phyloP scores from a whole-genome alignment of 2,329 filamentous ascomycete species.

The Colletotrichum somersetense region DNA sequence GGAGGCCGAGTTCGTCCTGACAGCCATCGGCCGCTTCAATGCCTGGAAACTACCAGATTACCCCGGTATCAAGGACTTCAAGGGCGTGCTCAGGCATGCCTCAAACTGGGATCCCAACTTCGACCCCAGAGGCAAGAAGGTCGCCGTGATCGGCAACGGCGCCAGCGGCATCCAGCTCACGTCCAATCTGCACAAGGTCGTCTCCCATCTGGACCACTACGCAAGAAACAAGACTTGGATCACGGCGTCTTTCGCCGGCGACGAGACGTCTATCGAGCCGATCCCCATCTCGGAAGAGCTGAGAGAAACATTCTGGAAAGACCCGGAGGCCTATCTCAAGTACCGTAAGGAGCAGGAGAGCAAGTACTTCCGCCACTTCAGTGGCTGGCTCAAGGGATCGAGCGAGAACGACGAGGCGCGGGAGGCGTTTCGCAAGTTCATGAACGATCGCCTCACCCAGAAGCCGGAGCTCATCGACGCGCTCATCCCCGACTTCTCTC shows the following conservation, averaged over 20 bases:
- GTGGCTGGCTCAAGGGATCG: constrained; percentile 65
- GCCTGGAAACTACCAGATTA: constrained; percentile 73
- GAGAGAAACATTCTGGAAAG: constrained; percentile 66
- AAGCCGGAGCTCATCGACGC: constrained; percentile 68
- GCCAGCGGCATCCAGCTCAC: constrained; percentile 71
- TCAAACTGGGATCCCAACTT: constrained; percentile 70
- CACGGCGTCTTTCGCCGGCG: constrained; percentile 70
- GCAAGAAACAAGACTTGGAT: constrained; percentile 77
- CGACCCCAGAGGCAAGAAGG: constrained; percentile 61
- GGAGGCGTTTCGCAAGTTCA: constrained; percentile 63
- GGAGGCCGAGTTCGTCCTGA: constrained; percentile 71
- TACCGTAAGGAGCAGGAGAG: constrained; percentile 70
- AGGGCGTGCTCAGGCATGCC: constrained; percentile 69
- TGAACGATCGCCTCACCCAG: constrained; percentile 64
- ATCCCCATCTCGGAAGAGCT: constrained; percentile 68
- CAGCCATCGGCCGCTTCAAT: constrained; percentile 75
- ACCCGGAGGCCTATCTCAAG: constrained; percentile 71
- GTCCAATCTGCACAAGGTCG: constrained; percentile 63
- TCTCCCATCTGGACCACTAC: constrained; percentile 71
- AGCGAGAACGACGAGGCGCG: constrained; percentile 62
- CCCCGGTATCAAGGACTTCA: constrained; percentile 66
- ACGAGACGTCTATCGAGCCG: constrained; percentile 66
- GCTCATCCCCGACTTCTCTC: constrained; percentile 73
- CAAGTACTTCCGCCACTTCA: constrained; percentile 72
- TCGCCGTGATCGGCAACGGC: constrained; percentile 74